Evolutionary conservation across 2,329 filamentous ascomycete genomes (phyloP).

Genomic region (Aspergillus fijiensis): DNA sequence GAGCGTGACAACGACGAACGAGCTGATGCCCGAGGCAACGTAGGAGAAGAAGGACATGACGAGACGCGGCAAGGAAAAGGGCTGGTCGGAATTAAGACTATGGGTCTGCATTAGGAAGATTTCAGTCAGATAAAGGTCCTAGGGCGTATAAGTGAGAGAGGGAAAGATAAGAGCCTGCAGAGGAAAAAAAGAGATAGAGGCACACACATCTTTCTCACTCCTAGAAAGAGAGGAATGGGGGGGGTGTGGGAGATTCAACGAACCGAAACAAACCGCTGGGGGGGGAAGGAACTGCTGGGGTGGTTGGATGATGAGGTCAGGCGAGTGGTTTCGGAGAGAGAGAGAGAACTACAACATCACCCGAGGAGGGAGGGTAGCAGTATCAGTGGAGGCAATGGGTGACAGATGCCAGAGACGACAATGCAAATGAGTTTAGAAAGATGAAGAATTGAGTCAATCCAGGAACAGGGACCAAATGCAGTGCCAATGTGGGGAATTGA

Average conservation of each 20-base stretch:
- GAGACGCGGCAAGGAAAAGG: not conserved
- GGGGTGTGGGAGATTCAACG: constrained; percentile 4
- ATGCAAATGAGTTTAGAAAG: not conserved
- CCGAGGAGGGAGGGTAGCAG: not conserved
- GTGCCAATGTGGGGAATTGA: not conserved
- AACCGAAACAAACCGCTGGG: not conserved
- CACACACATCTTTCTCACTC: not conserved
- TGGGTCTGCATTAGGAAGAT: not conserved
- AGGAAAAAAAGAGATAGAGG: not conserved
- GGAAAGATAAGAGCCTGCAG: not conserved
- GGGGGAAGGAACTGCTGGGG: constrained; percentile 5
- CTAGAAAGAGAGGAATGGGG: not conserved
- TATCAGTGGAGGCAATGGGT: not conserved
- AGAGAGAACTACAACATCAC: constrained; percentile 15
- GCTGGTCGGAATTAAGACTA: not conserved
- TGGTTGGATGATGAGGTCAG: constrained; percentile 17
- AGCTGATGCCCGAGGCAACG: constrained; percentile 59
- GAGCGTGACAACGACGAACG: constrained; percentile 62
- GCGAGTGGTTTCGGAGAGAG: constrained; percentile 11
- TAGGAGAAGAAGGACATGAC: constrained; percentile 64
- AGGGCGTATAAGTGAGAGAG: not conserved
- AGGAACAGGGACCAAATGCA: not conserved
- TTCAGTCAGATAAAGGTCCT: not conserved
- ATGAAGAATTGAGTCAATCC: not conserved
- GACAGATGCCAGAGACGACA: not conserved